Evolutionary conservation across 352 stramenopile genomes (phyloP), one percentile per base, ranked within the genome.

Genomic region (Phytopythium ostracodes): DNA sequence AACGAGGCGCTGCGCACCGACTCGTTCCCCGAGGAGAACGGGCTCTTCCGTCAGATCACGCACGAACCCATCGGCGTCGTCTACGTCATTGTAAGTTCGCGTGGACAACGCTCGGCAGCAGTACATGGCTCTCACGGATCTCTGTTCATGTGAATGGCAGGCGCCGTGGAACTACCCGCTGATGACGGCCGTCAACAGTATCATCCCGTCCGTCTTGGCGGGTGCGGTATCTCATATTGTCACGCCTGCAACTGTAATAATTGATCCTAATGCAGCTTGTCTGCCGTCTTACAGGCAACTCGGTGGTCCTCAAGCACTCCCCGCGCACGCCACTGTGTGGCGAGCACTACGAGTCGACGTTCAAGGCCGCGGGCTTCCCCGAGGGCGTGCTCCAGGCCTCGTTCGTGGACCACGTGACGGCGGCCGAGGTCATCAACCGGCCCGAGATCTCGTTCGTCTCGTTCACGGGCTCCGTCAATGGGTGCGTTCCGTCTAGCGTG

Each of bases 151-250:
- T 14, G 33, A 35, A 63, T 57, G 42, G n/a, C 54, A 88, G 71
- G 82, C 84, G 44, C 82, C 87, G 8, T 95, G 84, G 82, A 95
- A 95, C 74, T 96, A 93, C 66, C 84, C 85, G 46, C 68, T 94
- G 40, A 89, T 96, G 76, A 96, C 85, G n/a, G 81, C 81, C 12
- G 84, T 93, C 58, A 96, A 96, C 66, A 88, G 77, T 24, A 84
- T 94, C 60, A 88, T 94, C 51, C 87, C 87, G 4, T 83, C 86
- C n/a, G 71, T 95, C 29, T 70, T 95, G 2, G 84, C 84, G 2
- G 81, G 69, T 76, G 50, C 60, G 55, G 33, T 11, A 11, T 8
- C 15, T 43, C 42, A 27, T 18, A 46, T 38, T 38, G 7, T 33
- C 29, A 33, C 29, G 3, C 29, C 29, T 33, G 29, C 29, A 33